Conservation (phyloP, 305 asterid genomes). For the Galium porrigens region DNA sequence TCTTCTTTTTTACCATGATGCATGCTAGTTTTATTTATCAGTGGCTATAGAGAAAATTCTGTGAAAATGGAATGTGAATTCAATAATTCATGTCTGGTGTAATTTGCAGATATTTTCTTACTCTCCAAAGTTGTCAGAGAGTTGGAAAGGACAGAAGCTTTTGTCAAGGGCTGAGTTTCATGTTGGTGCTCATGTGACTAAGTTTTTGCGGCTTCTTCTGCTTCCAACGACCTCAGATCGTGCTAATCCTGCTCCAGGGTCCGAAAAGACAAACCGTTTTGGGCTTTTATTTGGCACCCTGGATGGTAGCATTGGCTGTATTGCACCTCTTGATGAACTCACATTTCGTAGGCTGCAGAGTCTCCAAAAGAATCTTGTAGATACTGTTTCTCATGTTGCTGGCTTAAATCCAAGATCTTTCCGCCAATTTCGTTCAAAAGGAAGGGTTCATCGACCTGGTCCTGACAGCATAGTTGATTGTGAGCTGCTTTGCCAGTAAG, state of each 20-base stretch:
- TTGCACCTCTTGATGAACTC: constrained; percentile 90
- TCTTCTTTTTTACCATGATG: background rate
- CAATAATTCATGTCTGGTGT: constrained; percentile 13
- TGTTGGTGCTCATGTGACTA: constrained; percentile 74
- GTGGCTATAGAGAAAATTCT: background rate
- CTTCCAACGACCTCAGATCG: constrained; percentile 66
- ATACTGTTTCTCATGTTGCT: constrained; percentile 70
- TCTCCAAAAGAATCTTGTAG: constrained; percentile 81
- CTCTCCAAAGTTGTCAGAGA: constrained; percentile 77
- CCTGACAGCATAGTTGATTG: constrained; percentile 87
- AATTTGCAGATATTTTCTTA: constrained; percentile 59
- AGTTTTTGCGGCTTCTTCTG: constrained; percentile 72
- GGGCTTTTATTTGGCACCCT: constrained; percentile 80
- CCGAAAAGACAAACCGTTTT: constrained; percentile 84
- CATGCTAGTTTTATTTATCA: background rate
- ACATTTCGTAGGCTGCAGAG: constrained; percentile 89
- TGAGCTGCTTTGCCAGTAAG: constrained; percentile 84
- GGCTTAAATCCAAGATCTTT: constrained; percentile 86
- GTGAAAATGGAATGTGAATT: background rate
- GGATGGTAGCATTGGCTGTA: constrained; percentile 85
- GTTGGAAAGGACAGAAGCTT: constrained; percentile 98
- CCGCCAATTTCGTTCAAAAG: constrained; percentile 65
- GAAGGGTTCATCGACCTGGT: constrained; percentile 95
- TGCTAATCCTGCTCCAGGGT: constrained; percentile 33
- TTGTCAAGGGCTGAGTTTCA: constrained; percentile 90